Conservation (phyloP, 1,284 basidiomycete genomes). For the Tylopilus orsonianus region DNA sequence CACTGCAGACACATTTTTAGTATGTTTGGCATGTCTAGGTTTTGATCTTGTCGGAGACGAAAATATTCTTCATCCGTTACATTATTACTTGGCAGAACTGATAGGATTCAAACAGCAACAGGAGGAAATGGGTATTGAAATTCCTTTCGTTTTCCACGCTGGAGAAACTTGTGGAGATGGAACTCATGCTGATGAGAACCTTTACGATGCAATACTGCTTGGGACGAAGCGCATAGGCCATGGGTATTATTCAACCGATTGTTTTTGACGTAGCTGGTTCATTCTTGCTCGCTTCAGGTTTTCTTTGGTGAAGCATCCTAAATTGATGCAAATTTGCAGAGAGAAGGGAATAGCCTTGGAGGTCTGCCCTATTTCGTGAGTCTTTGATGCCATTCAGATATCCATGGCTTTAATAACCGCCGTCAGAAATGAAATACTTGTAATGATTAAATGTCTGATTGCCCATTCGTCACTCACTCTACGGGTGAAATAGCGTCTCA, state of each 20-base stretch:
- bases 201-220: slow-evolving; percentile 76
- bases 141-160: slow-evolving; percentile 80
- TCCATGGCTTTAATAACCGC: slow-evolving; percentile 10
- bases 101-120: slow-evolving; percentile 59
- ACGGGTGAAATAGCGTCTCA: slow-evolving; percentile 44
- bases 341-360: slow-evolving; percentile 66
- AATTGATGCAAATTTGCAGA: slow-evolving; percentile 64
- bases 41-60: slow-evolving; percentile 83
- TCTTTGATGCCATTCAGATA: slow-evolving; percentile 12
- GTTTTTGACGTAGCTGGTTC: not conserved
- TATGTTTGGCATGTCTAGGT: slow-evolving; percentile 39
- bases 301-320: slow-evolving; percentile 72
- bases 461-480: not conserved
- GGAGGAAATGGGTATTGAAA: slow-evolving; percentile 56
- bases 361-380: slow-evolving; percentile 71
- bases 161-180: slow-evolving; percentile 80
- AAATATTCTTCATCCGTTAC: slow-evolving; percentile 60
- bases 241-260: slow-evolving; percentile 45
- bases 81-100: slow-evolving; percentile 63
- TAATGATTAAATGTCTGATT: slow-evolving; percentile 30
- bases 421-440: slow-evolving; percentile 65
- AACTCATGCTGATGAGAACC: slow-evolving; percentile 64
- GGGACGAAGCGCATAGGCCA: slow-evolving; percentile 81
- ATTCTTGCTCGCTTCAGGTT: slow-evolving; percentile 42
- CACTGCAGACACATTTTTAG: not conserved